phyloP scores from a whole-genome alignment of 148 eudicot genomes.

The Chenopodium album region DNA sequence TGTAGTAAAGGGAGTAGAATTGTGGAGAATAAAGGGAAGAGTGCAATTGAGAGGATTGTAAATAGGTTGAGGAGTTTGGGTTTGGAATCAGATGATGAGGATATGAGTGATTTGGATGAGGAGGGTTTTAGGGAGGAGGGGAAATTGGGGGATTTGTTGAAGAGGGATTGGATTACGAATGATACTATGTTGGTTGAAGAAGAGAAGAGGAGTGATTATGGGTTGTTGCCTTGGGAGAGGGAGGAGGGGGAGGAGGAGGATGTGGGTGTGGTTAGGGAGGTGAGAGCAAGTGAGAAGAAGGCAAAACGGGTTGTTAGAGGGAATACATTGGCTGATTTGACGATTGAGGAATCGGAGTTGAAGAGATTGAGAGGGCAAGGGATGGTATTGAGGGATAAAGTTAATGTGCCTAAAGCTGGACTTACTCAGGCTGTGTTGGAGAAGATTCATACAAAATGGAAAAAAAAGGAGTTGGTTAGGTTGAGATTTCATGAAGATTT shows the following conservation, averaged over 20 bases:
- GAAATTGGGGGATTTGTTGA: slow-evolving; percentile 84
- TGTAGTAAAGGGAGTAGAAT: slow-evolving; percentile 3
- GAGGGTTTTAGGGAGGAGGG: slow-evolving; percentile 31
- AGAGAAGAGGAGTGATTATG: slow-evolving; percentile 40
- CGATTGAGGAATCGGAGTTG: slow-evolving; percentile 76
- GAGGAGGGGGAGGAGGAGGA: slow-evolving; percentile 31
- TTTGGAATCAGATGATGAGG: slow-evolving; percentile 66
- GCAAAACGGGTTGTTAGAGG: slow-evolving; percentile 55
- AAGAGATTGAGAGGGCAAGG: slow-evolving; percentile 90
- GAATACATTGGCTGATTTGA: slow-evolving; percentile 78
- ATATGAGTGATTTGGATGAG: slow-evolving; percentile 17
- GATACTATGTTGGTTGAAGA: slow-evolving; percentile 64
- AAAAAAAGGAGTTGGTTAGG: slow-evolving; percentile 82
- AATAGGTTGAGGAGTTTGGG: slow-evolving; percentile 70
- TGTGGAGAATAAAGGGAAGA: slow-evolving; percentile 31
- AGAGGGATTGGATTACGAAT: slow-evolving; percentile 86
- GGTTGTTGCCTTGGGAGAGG: slow-evolving; percentile 86
- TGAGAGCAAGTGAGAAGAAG: slow-evolving; percentile 27
- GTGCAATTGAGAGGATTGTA: slow-evolving; percentile 81
- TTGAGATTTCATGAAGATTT: slow-evolving; percentile 85
- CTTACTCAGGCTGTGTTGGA: slow-evolving; percentile 71
- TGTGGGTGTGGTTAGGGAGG: slow-evolving; percentile 18
- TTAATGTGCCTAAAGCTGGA: slow-evolving; percentile 89
- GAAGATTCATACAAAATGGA: slow-evolving; percentile 92
- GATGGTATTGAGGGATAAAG: slow-evolving; percentile 78